phyloP scores from a whole-genome alignment of 2,329 filamentous ascomycete genomes.

The Aspergillus sp. region DNA sequence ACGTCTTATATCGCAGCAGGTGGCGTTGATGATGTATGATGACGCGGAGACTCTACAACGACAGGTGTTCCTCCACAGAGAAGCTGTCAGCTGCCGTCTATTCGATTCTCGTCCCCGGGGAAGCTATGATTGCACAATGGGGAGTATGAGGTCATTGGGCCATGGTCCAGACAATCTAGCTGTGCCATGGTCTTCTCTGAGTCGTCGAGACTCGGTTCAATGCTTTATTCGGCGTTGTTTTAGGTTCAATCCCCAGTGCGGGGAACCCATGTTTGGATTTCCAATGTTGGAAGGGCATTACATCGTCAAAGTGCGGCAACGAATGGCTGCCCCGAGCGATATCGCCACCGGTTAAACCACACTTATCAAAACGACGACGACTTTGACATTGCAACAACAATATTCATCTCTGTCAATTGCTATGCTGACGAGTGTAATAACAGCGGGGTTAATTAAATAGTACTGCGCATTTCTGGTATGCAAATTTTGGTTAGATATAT shows the following conservation, averaged over 20 bases:
- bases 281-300: background rate
- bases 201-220: background rate
- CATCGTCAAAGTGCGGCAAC: background rate
- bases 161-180: background rate
- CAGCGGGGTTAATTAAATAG: too few species aligned
- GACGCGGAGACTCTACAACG: slow-evolving; percentile 26
- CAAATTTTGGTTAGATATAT: too few species aligned
- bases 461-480: too few species aligned
- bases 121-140: slow-evolving; percentile 3
- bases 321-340: too few species aligned
- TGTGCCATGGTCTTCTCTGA: background rate
- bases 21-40: slow-evolving; percentile 33
- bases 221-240: background rate
- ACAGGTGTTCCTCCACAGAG: background rate
- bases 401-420: too few species aligned
- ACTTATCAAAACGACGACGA: too few species aligned
- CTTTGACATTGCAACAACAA: too few species aligned
- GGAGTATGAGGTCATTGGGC: background rate
- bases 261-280: background rate
- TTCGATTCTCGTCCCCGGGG: background rate
- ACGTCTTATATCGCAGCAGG: slow-evolving; percentile 11
- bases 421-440: too few species aligned
- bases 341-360: too few species aligned
- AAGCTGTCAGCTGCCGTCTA: background rate
- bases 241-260: background rate